These are phyloP conservation scores for Pseudocercospora fijiensis DNA, from an alignment of 2,329 filamentous ascomycete species.

Conservation along the genomic window DNA sequence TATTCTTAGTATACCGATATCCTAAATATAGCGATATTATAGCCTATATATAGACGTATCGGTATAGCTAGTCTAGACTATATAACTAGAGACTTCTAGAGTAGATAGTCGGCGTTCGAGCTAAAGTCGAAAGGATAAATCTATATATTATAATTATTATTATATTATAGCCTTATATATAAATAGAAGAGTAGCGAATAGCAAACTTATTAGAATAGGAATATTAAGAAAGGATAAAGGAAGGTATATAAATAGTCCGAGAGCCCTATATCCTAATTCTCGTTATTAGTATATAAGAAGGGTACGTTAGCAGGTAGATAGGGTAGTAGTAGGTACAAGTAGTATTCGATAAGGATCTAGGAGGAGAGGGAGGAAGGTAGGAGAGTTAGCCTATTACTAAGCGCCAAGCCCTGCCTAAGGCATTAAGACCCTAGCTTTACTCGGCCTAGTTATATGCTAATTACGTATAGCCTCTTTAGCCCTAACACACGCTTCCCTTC, in stretches of 20 bases:
- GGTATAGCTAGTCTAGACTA: not conserved
- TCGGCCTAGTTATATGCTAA: too few species aligned
- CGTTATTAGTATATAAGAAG: too few species aligned
- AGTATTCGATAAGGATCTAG: too few species aligned
- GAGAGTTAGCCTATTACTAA: too few species aligned
- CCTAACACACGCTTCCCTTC: too few species aligned
- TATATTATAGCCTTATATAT: not conserved
- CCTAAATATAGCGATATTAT: not conserved
- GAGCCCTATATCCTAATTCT: not conserved
- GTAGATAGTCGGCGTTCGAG: not conserved
- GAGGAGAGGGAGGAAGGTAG: too few species aligned
- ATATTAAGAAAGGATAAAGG: not conserved
- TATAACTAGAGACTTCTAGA: too few species aligned
- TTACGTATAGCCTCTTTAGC: too few species aligned
- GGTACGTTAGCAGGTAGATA: too few species aligned
- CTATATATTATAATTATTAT: not conserved
- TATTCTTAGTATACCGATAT: not conserved
- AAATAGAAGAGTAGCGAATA: not conserved
- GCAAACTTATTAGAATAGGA: not conserved
- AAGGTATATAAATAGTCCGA: not conserved
- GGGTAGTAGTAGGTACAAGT: too few species aligned
- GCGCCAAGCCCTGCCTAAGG: too few species aligned
- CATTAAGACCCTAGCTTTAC: too few species aligned
- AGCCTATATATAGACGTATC: not conserved
- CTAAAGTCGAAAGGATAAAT: not conserved